phyloP scores from a whole-genome alignment of 768 basidiomycete genomes.

The Phlegmacium glaucopus region DNA sequence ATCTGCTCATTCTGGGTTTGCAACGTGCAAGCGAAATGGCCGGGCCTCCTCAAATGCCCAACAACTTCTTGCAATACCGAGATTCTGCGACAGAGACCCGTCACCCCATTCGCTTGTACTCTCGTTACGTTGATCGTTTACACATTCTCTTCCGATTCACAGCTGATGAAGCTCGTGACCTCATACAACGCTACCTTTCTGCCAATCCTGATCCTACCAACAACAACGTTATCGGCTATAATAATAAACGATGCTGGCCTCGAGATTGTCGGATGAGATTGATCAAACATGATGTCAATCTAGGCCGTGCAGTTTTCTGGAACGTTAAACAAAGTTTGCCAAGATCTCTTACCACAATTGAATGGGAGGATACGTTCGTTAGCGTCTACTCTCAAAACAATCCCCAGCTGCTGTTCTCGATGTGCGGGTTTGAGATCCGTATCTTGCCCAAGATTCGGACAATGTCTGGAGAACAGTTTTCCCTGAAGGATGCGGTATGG shows the following conservation, averaged over 20 bases:
- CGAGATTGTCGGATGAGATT: constrained; percentile 98
- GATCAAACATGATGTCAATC: constrained; percentile 99
- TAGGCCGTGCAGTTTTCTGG: constrained; percentile 98
- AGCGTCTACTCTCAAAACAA: constrained; percentile 98
- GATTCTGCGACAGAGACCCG: constrained; percentile 94
- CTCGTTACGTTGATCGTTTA: constrained; percentile 91
- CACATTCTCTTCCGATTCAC: constrained; percentile 98
- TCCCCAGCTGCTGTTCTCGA: constrained; percentile 95
- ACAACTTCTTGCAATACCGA: constrained; percentile 97
- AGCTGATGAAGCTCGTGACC: constrained; percentile 94
- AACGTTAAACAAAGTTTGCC: constrained; percentile 98
- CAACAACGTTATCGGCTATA: constrained; percentile 98
- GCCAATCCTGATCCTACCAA: constrained; percentile 99
- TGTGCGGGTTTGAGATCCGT: constrained; percentile 98
- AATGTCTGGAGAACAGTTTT: constrained; percentile 95
- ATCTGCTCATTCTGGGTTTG: constrained; percentile 93
- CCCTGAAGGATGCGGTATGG: constrained; percentile 94
- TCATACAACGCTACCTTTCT: constrained; percentile 96
- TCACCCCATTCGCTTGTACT: constrained; percentile 97
- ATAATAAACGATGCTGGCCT: constrained; percentile 99
- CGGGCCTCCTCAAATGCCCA: constrained; percentile 95
- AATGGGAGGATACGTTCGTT: constrained; percentile 98
- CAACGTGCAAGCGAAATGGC: constrained; percentile 99
- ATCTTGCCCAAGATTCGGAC: constrained; percentile 96
- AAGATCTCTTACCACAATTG: constrained; percentile 94